Evolutionary conservation across 768 basidiomycete genomes (phyloP), one percentile per base, ranked within the genome.

Genomic region (Chalciporus piperatus): DNA sequence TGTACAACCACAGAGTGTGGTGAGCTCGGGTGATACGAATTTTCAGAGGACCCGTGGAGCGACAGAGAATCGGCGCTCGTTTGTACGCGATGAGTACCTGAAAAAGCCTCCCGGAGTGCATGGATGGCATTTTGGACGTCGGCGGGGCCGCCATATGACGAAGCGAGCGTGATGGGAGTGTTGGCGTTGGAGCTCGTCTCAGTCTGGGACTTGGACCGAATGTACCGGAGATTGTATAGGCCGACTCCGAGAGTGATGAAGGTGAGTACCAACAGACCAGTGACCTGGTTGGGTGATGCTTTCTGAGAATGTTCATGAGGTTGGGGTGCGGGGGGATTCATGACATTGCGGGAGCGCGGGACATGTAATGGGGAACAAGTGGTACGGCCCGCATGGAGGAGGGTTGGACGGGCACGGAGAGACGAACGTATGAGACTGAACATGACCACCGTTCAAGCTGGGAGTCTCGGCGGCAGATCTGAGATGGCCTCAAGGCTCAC

Each of bases 11-110:
- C 61, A 9, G 79, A 75, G 56, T 84, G 81, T 5, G 82, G 74
- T 38, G 78, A 78, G 45, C 75, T 69, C 4, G 81, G 79, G 61
- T 82, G 85, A 59, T 87, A 87, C 8, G 84, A 84, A 60, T 87
- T 81, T 55, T 81, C 81, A 1, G 86, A 89, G 30, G 78, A 83
- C 4, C 88, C 88, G 52, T 86, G 76, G 28, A 74, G 73, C 41
- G 72, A 68, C 22, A 89, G 69, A 16, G 73, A 68, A 30, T 77
- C 72, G 12, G 74, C 70, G 56, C 81, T 77, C 3, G 81, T 84
- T 23, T 74, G 70, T 22, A 87, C 78, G 16, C 68, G 61, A 35
- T 74, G 69, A n/a, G 70, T 63, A n/a, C 62, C 70, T 6, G 81
- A 74, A 58, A 88, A 72, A 13, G 68, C 65, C 4, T 59, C 53